Evolutionary conservation across 176 grass and related monocot species (phyloP).

Genomic region (Musa itinerans): DNA sequence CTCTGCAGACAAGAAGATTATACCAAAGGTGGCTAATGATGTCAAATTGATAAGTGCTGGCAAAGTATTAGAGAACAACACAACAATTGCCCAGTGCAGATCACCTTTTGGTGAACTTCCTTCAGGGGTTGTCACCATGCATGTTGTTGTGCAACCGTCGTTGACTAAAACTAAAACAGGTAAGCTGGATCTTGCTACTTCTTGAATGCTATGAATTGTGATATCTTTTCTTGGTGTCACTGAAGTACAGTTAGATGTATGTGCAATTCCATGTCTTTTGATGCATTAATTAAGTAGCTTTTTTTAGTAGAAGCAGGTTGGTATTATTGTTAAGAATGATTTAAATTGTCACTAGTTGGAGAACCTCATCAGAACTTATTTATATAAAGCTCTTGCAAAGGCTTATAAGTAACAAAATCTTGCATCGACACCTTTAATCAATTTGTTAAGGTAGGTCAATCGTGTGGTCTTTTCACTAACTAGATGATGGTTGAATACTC

Average conservation of each 20-base stretch:
- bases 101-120: conserved; percentile 61
- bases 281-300: neutral
- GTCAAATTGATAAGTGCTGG: conserved; percentile 68
- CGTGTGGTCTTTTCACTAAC: no score
- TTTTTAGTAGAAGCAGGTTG: neutral
- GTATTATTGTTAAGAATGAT: neutral
- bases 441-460: no score
- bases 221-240: neutral
- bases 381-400: no score
- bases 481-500: no score
- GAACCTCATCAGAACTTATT: neutral
- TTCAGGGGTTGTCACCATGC: conserved; percentile 56
- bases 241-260: neutral
- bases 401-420: no score
- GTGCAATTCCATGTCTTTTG: neutral
- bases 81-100: conserved; percentile 55
- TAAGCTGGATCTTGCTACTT: conserved; percentile 10
- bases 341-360: neutral
- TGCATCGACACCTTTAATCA: no score
- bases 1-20: conserved; percentile 50
- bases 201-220: neutral
- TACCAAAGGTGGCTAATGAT: conserved; percentile 55
- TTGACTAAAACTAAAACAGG: conserved; percentile 59
- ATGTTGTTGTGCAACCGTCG: conserved; percentile 57
- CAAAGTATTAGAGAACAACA: conserved; percentile 67